Evolutionary conservation across 2,329 filamentous ascomycete species (phyloP), one percentile per base, ranked within the genome.

Genomic region (Fusarium goolgardi): DNA sequence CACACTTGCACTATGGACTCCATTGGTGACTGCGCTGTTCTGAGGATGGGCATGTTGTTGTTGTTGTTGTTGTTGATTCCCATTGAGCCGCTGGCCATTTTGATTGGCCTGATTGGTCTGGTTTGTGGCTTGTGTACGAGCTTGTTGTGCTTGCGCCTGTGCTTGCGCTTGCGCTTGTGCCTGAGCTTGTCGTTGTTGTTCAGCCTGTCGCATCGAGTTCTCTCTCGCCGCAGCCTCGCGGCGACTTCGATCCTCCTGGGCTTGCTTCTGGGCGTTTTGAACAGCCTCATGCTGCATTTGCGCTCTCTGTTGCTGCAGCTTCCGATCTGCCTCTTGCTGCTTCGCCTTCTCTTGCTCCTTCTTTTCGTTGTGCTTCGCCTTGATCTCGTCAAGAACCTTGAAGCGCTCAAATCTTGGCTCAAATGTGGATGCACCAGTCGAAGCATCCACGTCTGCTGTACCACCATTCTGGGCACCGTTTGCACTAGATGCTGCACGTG

Each of bases 341-440:
- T 89, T 87, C 55, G 88, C 82, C 78, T 93, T 93, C 73, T 96
- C 92, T 59, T 90, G 88, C 63, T 91, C 90, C 69, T 89, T 90
- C 75, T 89, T 91, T 76, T 96, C 92, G 27, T 90, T 89, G 63
- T 93, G 90, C 43, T 92, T 88, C 56, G 87, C 83, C 75, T 90
- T 92, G 72, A 97, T 97, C 59, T 92, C 91, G 59, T 93, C 93
- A 43, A 99, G 87, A 2, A 93, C 88, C 81, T 97, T 97, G 79
- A 97, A 98, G 37, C 92, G 89, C 71, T 96, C 94, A 76, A 98
- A 97, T 29, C 91, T 88, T 35, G 91, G 90, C 76, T 96, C 93
- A 72, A 96, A 96, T 5, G 90, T 86, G n/a, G 88, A 85, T 8
- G 86, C 85, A 21, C 88, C 90, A 37, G 88, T 87, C 65, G 92